Base-by-base conservation (phyloP, 2,329 filamentous ascomycete genomes). In the Colletotrichum australisinense region DNA sequence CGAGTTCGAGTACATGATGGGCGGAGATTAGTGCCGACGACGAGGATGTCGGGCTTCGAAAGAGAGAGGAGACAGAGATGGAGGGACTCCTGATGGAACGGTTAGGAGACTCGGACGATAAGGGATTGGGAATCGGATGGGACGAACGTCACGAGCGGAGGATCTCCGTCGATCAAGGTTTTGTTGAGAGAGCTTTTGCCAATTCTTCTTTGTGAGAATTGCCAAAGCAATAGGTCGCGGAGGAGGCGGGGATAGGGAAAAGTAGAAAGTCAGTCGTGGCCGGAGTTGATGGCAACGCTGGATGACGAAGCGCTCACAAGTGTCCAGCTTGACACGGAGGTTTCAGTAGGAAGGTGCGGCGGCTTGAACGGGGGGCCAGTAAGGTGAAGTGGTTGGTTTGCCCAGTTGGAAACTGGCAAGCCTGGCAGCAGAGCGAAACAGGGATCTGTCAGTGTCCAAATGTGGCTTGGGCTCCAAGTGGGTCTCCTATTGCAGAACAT, bases 1-100 rank as follows among this genome's bases (percentile, higher is more conserved):
- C 77, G 94, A 94, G 82, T 93, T 94, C 77, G 95, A 97, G 86
- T 94, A 98, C 96, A 98, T 98, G 84, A 80, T 75, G 76, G 73
- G 63, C 59, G 53, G 32, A 55, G 32, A 57, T 58, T 67, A 46
- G 46, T 16, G 74, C 65, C 70, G 68, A 56, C 55, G 59, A 38
- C 55, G 59, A 32, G 46, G 30, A 59, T 73, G 57, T 72, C 65
- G 60, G 56, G 74, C 69, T 65, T 65, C 63, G 56, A 57, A 22
- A 22, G 19, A 49, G 14, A 49, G 19, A 57, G 38, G 38, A 38
- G 35, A 42, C 14, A 42, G 38, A 19, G 38, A 42, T 42, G 38
- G 38, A 42, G 38, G 38, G 60, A 62, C 59, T 72, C 67, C 49
- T 66, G 63, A 72, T 22, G 42, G 59, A 62, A 62, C 69, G 63